A percentile compares a stretch with the other conserved stretches of the same genome.
These are phyloP conservation scores for Monosporascus sp. DNA, from an alignment of 2,329 filamentous ascomycete genomes.

Conservation along the genomic window DNA sequence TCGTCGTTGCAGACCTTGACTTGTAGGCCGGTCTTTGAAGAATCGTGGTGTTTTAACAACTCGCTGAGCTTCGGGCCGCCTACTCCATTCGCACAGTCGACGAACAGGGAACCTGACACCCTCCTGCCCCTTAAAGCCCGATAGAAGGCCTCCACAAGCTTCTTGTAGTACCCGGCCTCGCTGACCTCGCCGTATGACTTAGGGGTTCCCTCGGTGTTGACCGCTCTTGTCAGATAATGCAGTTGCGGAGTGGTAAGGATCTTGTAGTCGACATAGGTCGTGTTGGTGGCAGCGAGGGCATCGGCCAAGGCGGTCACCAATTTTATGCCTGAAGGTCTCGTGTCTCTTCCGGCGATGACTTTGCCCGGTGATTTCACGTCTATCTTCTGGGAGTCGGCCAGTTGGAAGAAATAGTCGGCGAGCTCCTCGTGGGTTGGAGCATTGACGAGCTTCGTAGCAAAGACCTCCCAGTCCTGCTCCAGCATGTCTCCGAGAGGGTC, in stretches of 20 bases:
- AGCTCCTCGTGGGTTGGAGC: slow-evolving; percentile 69
- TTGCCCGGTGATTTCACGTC: slow-evolving; percentile 65
- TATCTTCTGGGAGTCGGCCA: slow-evolving; percentile 72
- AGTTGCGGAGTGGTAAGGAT: slow-evolving; percentile 95
- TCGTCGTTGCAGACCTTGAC: slow-evolving; percentile 91
- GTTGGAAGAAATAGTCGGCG: slow-evolving; percentile 67
- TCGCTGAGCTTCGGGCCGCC: slow-evolving; percentile 87
- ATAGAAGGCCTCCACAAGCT: slow-evolving; percentile 79
- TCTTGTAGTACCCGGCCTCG: slow-evolving; percentile 92
- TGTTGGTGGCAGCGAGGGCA: slow-evolving; percentile 69
- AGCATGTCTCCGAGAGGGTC: slow-evolving; percentile 98
- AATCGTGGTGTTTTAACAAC: slow-evolving; percentile 75
- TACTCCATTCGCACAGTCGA: slow-evolving; percentile 96
- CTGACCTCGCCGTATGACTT: slow-evolving; percentile 85
- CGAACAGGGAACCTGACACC: slow-evolving; percentile 67
- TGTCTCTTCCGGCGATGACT: slow-evolving; percentile 89
- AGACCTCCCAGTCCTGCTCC: slow-evolving; percentile 88
- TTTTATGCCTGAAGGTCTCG: slow-evolving; percentile 81
- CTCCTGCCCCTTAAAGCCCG: slow-evolving; percentile 74
- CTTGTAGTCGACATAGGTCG: slow-evolving; percentile 78
- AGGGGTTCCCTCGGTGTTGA: slow-evolving; percentile 85
- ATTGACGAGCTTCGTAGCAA: slow-evolving; percentile 88
- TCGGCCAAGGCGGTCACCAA: slow-evolving; percentile 75
- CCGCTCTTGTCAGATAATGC: slow-evolving; percentile 90
- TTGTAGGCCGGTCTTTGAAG: slow-evolving; percentile 65